These are phyloP conservation scores for Populus ilicifolia DNA, from an alignment of 345 rosid genomes.

Conservation along the genomic window DNA sequence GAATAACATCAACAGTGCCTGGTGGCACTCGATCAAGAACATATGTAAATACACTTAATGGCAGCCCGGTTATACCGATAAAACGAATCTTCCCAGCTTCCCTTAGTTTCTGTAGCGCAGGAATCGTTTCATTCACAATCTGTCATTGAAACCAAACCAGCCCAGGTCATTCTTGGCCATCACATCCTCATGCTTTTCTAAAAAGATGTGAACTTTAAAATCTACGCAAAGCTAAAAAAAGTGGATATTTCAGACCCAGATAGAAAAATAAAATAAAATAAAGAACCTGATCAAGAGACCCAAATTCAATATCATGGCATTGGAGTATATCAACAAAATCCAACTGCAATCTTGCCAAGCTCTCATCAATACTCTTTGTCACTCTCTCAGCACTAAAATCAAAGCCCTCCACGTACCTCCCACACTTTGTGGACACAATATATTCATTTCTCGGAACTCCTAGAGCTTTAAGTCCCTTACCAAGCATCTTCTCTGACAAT, in stretches of 20 bases:
- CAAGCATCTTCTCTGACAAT: slow-evolving; percentile 89
- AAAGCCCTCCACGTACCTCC: slow-evolving; percentile 73
- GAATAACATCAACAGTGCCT: slow-evolving; percentile 65
- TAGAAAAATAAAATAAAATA: not conserved
- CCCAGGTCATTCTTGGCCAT: not conserved
- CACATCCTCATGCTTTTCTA: not conserved
- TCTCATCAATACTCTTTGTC: slow-evolving; percentile 75
- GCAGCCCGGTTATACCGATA: slow-evolving; percentile 92
- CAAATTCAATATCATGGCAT: slow-evolving; percentile 87
- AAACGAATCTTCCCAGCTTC: slow-evolving; percentile 77
- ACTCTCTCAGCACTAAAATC: slow-evolving; percentile 96
- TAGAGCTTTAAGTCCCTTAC: slow-evolving; percentile 69
- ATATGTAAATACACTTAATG: slow-evolving; percentile 52
- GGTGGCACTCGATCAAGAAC: slow-evolving; percentile 85
- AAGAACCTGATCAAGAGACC: slow-evolving; percentile 80
- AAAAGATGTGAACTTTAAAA: not conserved
- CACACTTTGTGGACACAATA: slow-evolving; percentile 85
- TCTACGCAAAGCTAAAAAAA: not conserved
- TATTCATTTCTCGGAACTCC: slow-evolving; percentile 68
- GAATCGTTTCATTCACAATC: slow-evolving; percentile 90
- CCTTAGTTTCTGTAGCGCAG: slow-evolving; percentile 79
- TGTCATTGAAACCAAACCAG: slow-evolving; percentile 25
- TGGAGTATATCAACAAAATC: slow-evolving; percentile 88
- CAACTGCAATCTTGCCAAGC: slow-evolving; percentile 78
- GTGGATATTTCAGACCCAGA: not conserved